Evolutionary conservation across 164 flowering plant genomes (phyloP), one percentile per base, ranked within the genome.

Genomic region (Santalum album): DNA sequence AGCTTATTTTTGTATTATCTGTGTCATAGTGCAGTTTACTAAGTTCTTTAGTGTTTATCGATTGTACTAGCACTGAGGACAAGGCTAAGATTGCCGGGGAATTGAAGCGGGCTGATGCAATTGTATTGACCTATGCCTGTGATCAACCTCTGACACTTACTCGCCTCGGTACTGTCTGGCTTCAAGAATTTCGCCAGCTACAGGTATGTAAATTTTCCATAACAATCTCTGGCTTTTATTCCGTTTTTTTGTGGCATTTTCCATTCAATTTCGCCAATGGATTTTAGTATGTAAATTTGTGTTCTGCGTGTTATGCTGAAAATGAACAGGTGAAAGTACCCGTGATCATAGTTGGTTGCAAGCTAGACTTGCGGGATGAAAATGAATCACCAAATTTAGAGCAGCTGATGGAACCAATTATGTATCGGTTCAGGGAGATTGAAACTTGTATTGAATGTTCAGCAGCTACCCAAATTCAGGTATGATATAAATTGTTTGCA

Each of bases 371-470:
- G 62, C 70, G 95, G 66, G 95, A 81, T 71, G 96, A 87, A 40
- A 61, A 69, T 3, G 79, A 88, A 26, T 82, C 71, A 29, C 63
- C 77, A 50, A 87, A 82, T 62, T 53, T 90, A 57, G 96, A 94
- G 67, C 80, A 69, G 56, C 82, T 84, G 59, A 90, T 90, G 99
- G 76, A 84, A 24, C 99, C 97, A 1, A 87, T 94, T 54, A 94
- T 94, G 99, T 95, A 94, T 52, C 85, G 80, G 62, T 94, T 85
- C 68, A 81, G 99, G 59, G 99, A 94, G 79, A 94, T 94, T 61
- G 99, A 94, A 60, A 90, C 99, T 36, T 94, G 99, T 59, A 90
- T 90, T 21, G 99, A 90, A 45, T 94, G 99, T 64, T 94, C 99
- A 0, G 88, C 97, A 0, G 48, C 55, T 26, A 86, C 65, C 51